Conservation (phyloP, 768 basidiomycete genomes). For the Agrocybe praecox region DNA sequence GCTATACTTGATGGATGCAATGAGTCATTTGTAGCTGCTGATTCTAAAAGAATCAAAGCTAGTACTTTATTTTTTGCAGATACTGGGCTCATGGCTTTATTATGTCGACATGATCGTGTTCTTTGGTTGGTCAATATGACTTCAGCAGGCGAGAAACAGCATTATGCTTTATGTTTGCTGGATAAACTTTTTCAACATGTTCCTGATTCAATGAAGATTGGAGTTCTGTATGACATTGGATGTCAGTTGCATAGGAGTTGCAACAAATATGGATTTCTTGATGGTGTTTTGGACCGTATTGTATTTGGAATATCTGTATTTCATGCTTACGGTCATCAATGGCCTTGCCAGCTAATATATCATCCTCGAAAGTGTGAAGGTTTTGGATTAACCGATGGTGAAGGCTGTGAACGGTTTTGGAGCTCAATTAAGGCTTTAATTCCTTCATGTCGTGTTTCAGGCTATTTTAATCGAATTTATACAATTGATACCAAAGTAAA, state of each 20-base stretch:
- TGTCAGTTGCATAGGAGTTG: too few species aligned
- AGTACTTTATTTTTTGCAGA: constrained; percentile 29
- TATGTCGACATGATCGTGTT: constrained; percentile 37
- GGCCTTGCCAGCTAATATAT: constrained; percentile 37
- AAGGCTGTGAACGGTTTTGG: constrained; percentile 36
- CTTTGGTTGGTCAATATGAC: constrained; percentile 39
- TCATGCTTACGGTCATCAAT: constrained; percentile 40
- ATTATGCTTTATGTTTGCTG: constrained; percentile 31
- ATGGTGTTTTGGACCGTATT: constrained; percentile 20
- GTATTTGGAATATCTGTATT: constrained; percentile 33
- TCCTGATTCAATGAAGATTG: constrained; percentile 22
- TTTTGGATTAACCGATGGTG: constrained; percentile 26
- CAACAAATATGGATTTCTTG: constrained; percentile 24
- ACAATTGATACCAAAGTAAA: constrained; percentile 12
- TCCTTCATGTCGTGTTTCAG: neutral
- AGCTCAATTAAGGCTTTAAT: constrained; percentile 21
- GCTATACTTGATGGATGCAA: constrained; percentile 33
- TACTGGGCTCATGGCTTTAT: constrained; percentile 37
- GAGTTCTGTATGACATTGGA: constrained; percentile 28
- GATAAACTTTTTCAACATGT: constrained; percentile 32
- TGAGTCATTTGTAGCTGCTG: constrained; percentile 30
- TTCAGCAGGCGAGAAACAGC: constrained; percentile 33
- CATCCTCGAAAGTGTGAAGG: constrained; percentile 32
- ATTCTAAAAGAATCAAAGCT: constrained; percentile 24
- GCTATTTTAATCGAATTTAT: neutral